Base-by-base conservation (phyloP, 2,329 filamentous ascomycete genomes). In the Colletotrichum nymphaeae region DNA sequence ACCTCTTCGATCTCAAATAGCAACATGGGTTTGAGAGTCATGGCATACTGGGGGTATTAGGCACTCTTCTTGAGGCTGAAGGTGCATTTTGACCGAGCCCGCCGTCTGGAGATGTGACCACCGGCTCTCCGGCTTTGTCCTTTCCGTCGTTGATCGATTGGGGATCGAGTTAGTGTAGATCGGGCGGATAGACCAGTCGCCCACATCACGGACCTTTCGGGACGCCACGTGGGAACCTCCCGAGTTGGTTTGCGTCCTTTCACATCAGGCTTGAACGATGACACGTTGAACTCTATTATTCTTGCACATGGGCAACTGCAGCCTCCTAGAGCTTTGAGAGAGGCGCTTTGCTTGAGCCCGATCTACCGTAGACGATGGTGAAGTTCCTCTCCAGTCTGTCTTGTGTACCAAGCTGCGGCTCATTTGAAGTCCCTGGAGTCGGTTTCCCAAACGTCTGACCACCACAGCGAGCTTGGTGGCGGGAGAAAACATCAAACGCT, bases 301-400 rank as follows among this genome's bases (percentile, higher is more conserved):
- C 32, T 19, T 19, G 32, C 32, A 14, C 7, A 2, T 35, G 7
- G 37, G 37, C 14, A 60, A 19, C 30, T 37, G 32, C 16, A 6
- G 22, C 19, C 12, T 9, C 32, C 22, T 22, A 73, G 26, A 73
- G 30, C 28, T 49, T 73, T 49, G 70, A n/a, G 32, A 35, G 26
- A 12, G 46, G 32, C 22, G 59, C 26, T 3, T n/a, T 24, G 8
- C n/a, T 46, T 14, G 11, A 24, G 6, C 59, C n/a, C 5, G 12
- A n/a, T 35, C 67, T 67, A 9, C 83, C 83, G 42, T 84, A 86
- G 1, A 85, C 83, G 63, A 85, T 80, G 1, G 73, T 78, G 9
- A 77, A 70, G 53, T 86, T 83, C 63, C 74, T 78, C 0, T 69
- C 73, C 75, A 85, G 76, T 16, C 57, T 46, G 4, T 63, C 67